A percentile compares a stretch with the other conserved stretches of the same genome.
These are phyloP conservation scores for Mallotus repandus DNA, from an alignment of 441 rosid species.

Conservation along the genomic window DNA sequence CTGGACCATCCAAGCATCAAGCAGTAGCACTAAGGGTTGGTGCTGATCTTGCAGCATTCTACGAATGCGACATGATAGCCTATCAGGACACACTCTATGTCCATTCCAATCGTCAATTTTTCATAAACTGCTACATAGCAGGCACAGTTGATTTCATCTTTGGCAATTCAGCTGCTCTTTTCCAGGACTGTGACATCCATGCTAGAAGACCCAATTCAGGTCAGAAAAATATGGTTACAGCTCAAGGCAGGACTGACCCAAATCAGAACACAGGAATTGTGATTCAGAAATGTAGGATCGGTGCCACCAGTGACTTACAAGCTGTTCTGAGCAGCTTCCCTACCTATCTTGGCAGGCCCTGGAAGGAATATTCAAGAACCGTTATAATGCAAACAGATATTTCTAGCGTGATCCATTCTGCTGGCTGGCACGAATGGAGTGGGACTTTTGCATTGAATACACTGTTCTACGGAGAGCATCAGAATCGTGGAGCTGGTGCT, in stretches of 20 bases:
- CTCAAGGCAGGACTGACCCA: conserved; percentile 75
- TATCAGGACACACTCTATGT: conserved; percentile 85
- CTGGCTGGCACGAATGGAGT: conserved; percentile 64
- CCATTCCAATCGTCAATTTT: conserved; percentile 74
- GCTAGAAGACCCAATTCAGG: conserved; percentile 70
- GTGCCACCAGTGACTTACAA: conserved; percentile 48
- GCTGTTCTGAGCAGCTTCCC: conserved; percentile 45
- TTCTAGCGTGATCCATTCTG: conserved; percentile 43
- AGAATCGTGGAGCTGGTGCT: conserved; percentile 68
- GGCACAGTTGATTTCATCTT: conserved; percentile 86
- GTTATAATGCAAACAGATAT: conserved; percentile 64
- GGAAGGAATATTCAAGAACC: conserved; percentile 80
- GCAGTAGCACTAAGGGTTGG: conserved; percentile 85
- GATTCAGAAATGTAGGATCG: conserved; percentile 63
- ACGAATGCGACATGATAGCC: conserved; percentile 64
- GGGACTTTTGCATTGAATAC: conserved; percentile 51
- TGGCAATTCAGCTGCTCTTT: conserved; percentile 66
- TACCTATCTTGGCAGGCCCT: conserved; percentile 83
- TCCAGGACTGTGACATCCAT: conserved; percentile 75
- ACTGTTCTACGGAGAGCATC: conserved; percentile 61
- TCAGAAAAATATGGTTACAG: conserved; percentile 76
- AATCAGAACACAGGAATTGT: conserved; percentile 81
- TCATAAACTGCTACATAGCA: conserved; percentile 46
- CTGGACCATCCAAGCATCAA: conserved; percentile 83
- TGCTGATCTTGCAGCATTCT: conserved; percentile 60